Percentiles rank a stretch among this genome's conserved stretches.
These are phyloP conservation scores for Boletellus ananas DNA, from an alignment of 768 basidiomycete species.

Conservation along the genomic window DNA sequence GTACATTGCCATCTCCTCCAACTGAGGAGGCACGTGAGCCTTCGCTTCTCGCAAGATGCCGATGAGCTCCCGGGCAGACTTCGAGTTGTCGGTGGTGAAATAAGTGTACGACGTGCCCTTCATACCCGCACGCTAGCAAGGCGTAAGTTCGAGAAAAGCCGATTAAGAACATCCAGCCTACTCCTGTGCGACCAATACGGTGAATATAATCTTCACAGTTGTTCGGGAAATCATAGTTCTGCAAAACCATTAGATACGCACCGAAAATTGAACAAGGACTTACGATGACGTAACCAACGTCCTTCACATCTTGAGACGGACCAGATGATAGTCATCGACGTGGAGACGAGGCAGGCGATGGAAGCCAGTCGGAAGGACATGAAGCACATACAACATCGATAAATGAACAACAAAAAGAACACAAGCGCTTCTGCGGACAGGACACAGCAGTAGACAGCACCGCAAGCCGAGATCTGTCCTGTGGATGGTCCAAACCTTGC, in stretches of 20 bases:
- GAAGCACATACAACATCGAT: conserved; percentile 35
- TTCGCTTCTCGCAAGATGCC: conserved; percentile 85
- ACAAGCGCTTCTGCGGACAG: conserved; percentile 32
- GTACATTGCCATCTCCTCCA: conserved; percentile 91
- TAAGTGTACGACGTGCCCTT: conserved; percentile 93
- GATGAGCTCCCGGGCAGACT: conserved; percentile 89
- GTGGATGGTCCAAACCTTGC: conserved; percentile 29
- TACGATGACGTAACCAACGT: conserved; percentile 96
- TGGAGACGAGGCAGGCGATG: conserved; percentile 16
- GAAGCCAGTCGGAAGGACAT: conserved; percentile 21
- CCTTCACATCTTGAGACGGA: conserved; percentile 84
- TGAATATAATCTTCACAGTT: conserved; percentile 99
- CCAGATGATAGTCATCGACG: conserved; percentile 30
- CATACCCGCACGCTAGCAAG: conserved; percentile 75
- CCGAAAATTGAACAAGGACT: conserved; percentile 31
- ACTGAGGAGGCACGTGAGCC: conserved; percentile 77
- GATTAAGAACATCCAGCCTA: conserved; percentile 32
- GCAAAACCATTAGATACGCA: conserved; percentile 8
- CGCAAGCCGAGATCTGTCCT: conserved; percentile 22
- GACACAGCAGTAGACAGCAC: conserved; percentile 21
- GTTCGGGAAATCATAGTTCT: conserved; percentile 99
- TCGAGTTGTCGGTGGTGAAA: conserved; percentile 95
- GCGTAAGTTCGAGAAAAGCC: conserved; percentile 13
- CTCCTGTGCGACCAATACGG: conserved; percentile 97
- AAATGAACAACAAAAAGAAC: conserved; percentile 22